These are phyloP conservation scores for Ogataea methanolica DNA, from an alignment of 805 yeast species.

Conservation along the genomic window DNA sequence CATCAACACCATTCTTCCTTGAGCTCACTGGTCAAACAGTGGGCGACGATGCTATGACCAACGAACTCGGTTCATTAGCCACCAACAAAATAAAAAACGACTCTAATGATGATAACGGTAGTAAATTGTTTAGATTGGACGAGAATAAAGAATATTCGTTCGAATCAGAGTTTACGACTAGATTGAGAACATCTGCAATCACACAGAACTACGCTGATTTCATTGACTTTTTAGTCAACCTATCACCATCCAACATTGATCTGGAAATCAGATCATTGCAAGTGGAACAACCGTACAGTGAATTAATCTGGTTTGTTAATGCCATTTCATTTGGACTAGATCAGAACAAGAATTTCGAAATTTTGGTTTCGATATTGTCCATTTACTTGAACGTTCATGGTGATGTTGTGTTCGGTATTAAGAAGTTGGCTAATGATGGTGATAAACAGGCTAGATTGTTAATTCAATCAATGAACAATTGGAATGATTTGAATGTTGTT, in stretches of 20 bases:
- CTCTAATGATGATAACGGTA: constrained; percentile 26
- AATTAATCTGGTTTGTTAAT: constrained; percentile 59
- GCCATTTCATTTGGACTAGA: constrained; percentile 60
- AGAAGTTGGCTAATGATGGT: constrained; percentile 12
- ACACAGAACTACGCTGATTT: constrained; percentile 42
- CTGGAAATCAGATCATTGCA: constrained; percentile 81
- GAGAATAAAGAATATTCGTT: constrained; percentile 39
- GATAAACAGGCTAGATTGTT: constrained; percentile 28
- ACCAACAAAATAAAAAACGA: constrained; percentile 13
- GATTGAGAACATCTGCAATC: constrained; percentile 50
- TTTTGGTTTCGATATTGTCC: constrained; percentile 75
- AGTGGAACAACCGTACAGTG: constrained; percentile 59
- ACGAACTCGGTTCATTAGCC: constrained; percentile 30
- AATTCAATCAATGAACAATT: constrained; percentile 41
- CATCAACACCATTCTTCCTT: constrained; percentile 70
- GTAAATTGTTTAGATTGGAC: constrained; percentile 32
- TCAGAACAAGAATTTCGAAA: constrained; percentile 61
- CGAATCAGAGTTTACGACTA: constrained; percentile 69
- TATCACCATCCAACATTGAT: constrained; percentile 78
- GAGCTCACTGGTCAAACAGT: constrained; percentile 60
- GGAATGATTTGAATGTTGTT: constrained; percentile 38
- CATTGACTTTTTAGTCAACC: constrained; percentile 46
- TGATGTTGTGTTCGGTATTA: constrained; percentile 51
- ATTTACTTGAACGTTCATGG: constrained; percentile 77
- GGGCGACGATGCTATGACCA: constrained; percentile 61